phyloP scores from a whole-genome alignment of 768 basidiomycete species.

The Suillus plorans region DNA sequence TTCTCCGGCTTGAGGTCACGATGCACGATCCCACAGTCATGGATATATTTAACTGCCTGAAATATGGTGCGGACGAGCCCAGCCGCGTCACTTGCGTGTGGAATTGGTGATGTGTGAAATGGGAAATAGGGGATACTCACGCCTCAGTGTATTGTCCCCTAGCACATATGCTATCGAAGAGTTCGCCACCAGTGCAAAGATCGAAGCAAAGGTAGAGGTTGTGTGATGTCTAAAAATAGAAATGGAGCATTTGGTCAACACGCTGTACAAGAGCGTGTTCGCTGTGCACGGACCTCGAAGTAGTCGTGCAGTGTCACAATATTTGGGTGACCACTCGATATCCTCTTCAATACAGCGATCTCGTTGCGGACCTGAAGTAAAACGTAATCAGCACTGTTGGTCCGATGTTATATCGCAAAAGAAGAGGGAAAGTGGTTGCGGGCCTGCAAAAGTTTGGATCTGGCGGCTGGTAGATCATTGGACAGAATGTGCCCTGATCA shows the following conservation, averaged over 20 bases:
- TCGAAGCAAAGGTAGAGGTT: constrained; percentile 96
- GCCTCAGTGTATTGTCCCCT: constrained; percentile 96
- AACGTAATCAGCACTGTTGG: constrained; percentile 11
- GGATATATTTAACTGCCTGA: constrained; percentile 87
- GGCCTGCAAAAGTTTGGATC: neutral
- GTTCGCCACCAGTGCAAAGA: constrained; percentile 94
- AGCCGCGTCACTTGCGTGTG: constrained; percentile 75
- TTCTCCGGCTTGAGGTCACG: constrained; percentile 98
- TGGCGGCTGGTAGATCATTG: neutral
- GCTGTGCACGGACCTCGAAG: constrained; percentile 68
- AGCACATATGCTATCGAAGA: constrained; percentile 98
- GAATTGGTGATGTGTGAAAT: constrained; percentile 18
- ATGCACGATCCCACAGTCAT: constrained; percentile 90
- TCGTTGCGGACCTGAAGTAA: constrained; percentile 85
- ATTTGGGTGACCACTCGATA: constrained; percentile 87
- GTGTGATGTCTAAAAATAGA: constrained; percentile 66
- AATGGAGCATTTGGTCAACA: neutral
- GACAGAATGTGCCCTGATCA: constrained; percentile 16
- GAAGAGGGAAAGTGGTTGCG: constrained; percentile 4
- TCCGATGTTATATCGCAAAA: constrained; percentile 15
- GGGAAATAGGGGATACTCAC: constrained; percentile 41
- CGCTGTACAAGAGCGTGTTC: constrained; percentile 2
- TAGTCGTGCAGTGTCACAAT: constrained; percentile 96
- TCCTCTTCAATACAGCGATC: constrained; percentile 89
- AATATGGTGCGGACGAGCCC: constrained; percentile 84